These are phyloP conservation scores for Collybiopsis confluens DNA, from an alignment of 768 basidiomycete species.

Conservation along the genomic window DNA sequence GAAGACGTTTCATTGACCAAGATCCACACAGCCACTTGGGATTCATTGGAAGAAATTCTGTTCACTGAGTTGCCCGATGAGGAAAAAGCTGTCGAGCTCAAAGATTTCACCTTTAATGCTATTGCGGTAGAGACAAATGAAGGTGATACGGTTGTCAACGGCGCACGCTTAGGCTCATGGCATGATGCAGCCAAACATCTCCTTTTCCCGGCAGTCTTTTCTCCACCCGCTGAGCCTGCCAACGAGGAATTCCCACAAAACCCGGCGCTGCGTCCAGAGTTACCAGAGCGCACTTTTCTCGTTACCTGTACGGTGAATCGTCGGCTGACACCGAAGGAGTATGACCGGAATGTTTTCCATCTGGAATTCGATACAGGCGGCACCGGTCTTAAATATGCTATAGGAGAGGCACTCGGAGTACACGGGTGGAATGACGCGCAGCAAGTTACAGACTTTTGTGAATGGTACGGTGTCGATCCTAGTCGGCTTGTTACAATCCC, in stretches of 20 bases:
- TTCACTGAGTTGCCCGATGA: slow-evolving; percentile 21
- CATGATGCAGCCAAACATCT: slow-evolving; percentile 87
- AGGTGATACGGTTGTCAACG: slow-evolving; percentile 55
- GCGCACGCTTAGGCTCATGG: slow-evolving; percentile 64
- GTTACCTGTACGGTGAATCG: slow-evolving; percentile 93
- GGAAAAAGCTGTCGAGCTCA: slow-evolving; percentile 31
- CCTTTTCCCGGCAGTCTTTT: slow-evolving; percentile 80
- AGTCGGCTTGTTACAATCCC: slow-evolving; percentile 79
- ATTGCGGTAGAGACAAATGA: slow-evolving; percentile 60
- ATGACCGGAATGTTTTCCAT: slow-evolving; percentile 99
- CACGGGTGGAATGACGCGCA: slow-evolving; percentile 96
- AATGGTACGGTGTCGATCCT: slow-evolving; percentile 87
- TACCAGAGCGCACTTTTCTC: slow-evolving; percentile 86
- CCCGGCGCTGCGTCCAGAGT: slow-evolving; percentile 78
- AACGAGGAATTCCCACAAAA: slow-evolving; percentile 50
- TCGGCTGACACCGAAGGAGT: slow-evolving; percentile 90
- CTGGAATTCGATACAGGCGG: slow-evolving; percentile 91
- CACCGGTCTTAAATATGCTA: slow-evolving; percentile 91
- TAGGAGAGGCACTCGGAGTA: slow-evolving; percentile 95
- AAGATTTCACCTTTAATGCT: slow-evolving; percentile 68
- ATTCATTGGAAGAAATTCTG: slow-evolving; percentile 54
- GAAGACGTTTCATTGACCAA: slow-evolving; percentile 46
- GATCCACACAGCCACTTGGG: slow-evolving; percentile 61
- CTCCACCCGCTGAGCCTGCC: slow-evolving; percentile 37
- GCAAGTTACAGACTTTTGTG: slow-evolving; percentile 86